These are phyloP conservation scores for Globisporangium rhizosaccharum DNA, from an alignment of 352 stramenopile species.

Conservation along the genomic window DNA sequence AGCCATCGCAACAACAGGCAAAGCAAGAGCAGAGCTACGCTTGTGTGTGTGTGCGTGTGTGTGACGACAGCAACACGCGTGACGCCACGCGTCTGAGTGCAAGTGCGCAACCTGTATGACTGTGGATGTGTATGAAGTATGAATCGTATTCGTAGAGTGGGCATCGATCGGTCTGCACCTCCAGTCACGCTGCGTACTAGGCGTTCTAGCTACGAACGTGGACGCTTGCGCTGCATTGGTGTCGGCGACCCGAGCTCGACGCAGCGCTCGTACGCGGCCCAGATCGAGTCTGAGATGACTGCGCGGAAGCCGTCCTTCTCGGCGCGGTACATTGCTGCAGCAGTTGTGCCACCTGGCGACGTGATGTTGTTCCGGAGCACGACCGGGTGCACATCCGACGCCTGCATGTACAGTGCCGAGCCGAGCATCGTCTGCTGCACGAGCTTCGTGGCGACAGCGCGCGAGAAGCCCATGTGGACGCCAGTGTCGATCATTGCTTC, in stretches of 20 bases:
- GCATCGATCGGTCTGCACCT: too few relatives aligned
- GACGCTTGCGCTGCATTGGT: slow-evolving; percentile 57
- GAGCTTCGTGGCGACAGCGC: slow-evolving; percentile 91
- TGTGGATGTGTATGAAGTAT: background rate
- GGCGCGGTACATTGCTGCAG: slow-evolving; percentile 92
- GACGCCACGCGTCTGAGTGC: too few relatives aligned
- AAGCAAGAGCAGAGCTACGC: too few relatives aligned
- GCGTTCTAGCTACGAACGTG: slow-evolving; percentile 31
- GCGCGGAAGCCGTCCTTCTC: slow-evolving; percentile 94
- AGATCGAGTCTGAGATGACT: slow-evolving; percentile 93
- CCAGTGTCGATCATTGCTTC: slow-evolving; percentile 95
- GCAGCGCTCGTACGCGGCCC: slow-evolving; percentile 92
- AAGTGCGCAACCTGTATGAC: background rate
- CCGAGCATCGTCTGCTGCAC: slow-evolving; percentile 93
- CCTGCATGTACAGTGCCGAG: slow-evolving; percentile 91
- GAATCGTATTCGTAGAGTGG: background rate
- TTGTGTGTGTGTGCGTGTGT: too few relatives aligned
- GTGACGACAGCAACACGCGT: too few relatives aligned
- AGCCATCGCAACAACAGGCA: too few relatives aligned
- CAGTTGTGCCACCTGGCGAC: slow-evolving; percentile 91
- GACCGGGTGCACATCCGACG: slow-evolving; percentile 87
- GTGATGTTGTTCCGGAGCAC: slow-evolving; percentile 94
- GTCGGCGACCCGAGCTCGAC: slow-evolving; percentile 91
- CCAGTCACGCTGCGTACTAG: background rate
- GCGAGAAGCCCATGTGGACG: slow-evolving; percentile 94